These are phyloP conservation scores for Blastocystis sp. DNA, from an alignment of 352 stramenopile species.

Conservation along the genomic window DNA sequence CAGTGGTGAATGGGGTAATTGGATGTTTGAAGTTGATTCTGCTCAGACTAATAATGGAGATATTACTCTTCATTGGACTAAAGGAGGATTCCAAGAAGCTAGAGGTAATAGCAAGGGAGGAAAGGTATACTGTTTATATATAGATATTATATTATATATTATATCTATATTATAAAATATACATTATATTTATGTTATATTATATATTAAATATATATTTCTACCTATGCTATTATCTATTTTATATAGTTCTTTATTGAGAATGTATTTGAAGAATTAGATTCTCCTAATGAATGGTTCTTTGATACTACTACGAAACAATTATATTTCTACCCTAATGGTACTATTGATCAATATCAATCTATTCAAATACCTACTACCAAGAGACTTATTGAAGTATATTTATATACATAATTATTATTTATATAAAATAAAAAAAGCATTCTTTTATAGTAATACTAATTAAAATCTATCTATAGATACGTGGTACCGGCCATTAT, in stretches of 20 bases:
- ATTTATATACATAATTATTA: background rate
- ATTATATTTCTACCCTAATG: constrained; percentile 44
- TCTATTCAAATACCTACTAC: background rate
- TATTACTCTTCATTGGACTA: constrained; percentile 32
- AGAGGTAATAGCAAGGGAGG: constrained; percentile 30
- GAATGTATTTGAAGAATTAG: constrained; percentile 46
- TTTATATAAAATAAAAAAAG: too few relatives aligned
- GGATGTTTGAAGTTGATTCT: constrained; percentile 40
- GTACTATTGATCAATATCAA: constrained; percentile 28
- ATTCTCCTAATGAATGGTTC: constrained; percentile 47
- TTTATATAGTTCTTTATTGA: constrained; percentile 45
- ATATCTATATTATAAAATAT: too few relatives aligned
- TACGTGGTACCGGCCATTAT: constrained; percentile 16
- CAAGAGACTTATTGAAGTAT: constrained; percentile 32
- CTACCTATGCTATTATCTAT: too few relatives aligned
- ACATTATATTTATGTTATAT: too few relatives aligned
- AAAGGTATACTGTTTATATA: too few relatives aligned
- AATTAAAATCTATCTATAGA: constrained; percentile 15
- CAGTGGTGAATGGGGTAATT: constrained; percentile 38
- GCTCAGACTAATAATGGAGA: background rate
- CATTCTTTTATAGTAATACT: too few relatives aligned
- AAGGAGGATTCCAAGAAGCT: constrained; percentile 39
- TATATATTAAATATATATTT: too few relatives aligned
- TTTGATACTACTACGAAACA: constrained; percentile 40
- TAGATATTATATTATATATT: too few relatives aligned